phyloP scores from a whole-genome alignment of 2,329 filamentous ascomycete genomes.

The Tolypocladium cylindrosporum region DNA sequence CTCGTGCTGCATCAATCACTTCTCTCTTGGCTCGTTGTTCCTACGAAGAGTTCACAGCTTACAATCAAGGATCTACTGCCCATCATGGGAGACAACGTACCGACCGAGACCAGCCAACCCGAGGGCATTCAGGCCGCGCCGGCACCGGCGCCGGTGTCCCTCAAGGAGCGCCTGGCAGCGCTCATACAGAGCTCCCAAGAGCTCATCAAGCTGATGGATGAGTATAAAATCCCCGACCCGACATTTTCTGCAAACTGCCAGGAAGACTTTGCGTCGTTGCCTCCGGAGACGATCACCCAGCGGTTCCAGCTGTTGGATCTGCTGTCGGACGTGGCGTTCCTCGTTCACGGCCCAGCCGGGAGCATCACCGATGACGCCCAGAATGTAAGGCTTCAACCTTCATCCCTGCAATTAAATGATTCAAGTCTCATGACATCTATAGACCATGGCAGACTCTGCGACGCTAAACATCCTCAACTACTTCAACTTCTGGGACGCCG shows the following conservation, averaged over 20 bases:
- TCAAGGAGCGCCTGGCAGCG: background rate
- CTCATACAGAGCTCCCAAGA: background rate
- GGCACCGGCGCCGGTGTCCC: background rate
- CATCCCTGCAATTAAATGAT: background rate
- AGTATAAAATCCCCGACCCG: background rate
- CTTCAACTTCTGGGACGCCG: conserved; percentile 13
- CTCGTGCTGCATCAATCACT: background rate
- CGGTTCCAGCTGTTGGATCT: background rate
- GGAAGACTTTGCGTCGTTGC: background rate
- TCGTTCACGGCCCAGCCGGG: background rate
- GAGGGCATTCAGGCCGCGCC: background rate
- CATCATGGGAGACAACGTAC: background rate
- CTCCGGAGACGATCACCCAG: background rate
- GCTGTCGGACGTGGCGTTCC: background rate
- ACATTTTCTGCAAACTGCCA: background rate
- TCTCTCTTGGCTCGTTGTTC: background rate
- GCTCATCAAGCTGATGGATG: conserved; percentile 1
- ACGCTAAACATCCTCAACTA: conserved; percentile 10
- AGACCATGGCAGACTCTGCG: background rate
- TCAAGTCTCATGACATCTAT: background rate
- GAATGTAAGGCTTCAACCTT: background rate
- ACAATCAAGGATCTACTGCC: background rate
- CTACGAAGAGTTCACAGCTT: no score
- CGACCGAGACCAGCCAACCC: background rate
- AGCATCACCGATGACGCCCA: background rate